Base-by-base conservation (phyloP, 805 yeast genomes). In the Saturnispora silvae region DNA sequence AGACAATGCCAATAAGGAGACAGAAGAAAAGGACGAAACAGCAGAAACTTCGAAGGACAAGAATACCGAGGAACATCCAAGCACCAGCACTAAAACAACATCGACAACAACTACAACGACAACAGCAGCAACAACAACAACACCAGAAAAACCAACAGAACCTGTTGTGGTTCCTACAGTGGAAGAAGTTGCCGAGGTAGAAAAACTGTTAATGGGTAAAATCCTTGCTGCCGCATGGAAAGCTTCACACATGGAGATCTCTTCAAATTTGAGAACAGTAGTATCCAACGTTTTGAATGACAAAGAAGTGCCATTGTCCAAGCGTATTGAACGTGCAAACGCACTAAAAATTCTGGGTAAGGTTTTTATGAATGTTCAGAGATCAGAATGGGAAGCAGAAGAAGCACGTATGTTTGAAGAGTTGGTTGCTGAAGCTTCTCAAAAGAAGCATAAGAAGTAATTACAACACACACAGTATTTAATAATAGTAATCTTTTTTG, bases 181-280 rank as follows among this genome's bases (percentile, higher is more conserved):
- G 38, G 70, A 72, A 49, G 71, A 74, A 44, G 50, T 60, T 20
- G 85, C 77, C 1, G 92, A 85, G 53, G 72, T 81, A 61, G 96
- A 89, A 52, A 71, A 85, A 35, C 63, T 73, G 40, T 70, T 89
- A 44, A 77, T 85, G 38, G 97, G 98, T 18, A 92, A 89, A 56
- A 72, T 92, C 17, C 67, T 92, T 35, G 89, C 92, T 6, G 86
- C 95, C 1, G 94, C 95, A 15, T 92, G 99, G 99, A 82, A 83
- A 17, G 83, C 94, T 28, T 84, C 95, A 16, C 77, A 81, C 48
- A 79, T 76, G 59, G 99, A 92, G 61, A 77, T 87, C 37, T 78
- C 79, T 42, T 68, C 80, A 20, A 77, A 82, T n/a, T 54, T 82
- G 36, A 73, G 92, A 34, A 87, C 80, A 23, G 86, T 86, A 8